Evolutionary conservation across 208 protist genomes (phyloP).

Genomic region (Crithidia thermophila): DNA sequence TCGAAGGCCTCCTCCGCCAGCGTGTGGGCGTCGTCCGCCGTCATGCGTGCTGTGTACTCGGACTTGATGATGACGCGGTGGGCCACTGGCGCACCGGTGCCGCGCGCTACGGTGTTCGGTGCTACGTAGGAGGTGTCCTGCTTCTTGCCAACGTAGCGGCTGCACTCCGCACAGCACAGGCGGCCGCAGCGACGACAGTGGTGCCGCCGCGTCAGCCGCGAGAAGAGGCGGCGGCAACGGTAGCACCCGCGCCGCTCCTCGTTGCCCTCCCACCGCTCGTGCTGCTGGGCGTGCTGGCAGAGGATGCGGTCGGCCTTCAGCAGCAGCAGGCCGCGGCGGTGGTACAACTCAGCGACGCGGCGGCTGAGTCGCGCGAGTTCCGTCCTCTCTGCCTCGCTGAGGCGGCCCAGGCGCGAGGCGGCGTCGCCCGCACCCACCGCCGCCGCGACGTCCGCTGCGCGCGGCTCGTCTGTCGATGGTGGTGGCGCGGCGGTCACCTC

Average conservation of each 20-base stretch:
- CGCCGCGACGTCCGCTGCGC: too few species aligned
- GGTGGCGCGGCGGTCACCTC: neutral
- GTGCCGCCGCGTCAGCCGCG: constrained; percentile 45
- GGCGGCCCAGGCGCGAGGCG: neutral
- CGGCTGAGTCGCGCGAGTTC: constrained; percentile 25
- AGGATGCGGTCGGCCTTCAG: constrained; percentile 35
- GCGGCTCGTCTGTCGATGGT: neutral
- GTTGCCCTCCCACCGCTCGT: constrained; percentile 59
- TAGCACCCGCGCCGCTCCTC: constrained; percentile 45
- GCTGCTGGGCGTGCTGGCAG: constrained; percentile 36
- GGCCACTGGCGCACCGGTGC: constrained; percentile 1
- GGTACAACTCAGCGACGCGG: constrained; percentile 34
- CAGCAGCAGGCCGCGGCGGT: constrained; percentile 33
- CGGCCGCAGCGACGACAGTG: constrained; percentile 78
- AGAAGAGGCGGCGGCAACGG: constrained; percentile 54
- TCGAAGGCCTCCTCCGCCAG: constrained; percentile 37
- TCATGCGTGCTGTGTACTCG: constrained; percentile 45
- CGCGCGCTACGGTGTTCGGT: neutral
- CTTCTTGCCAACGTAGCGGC: constrained; percentile 52
- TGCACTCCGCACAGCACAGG: constrained; percentile 68
- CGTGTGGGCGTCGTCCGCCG: constrained; percentile 31
- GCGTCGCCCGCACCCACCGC: neutral
- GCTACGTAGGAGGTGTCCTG: constrained; percentile 46
- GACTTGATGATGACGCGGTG: constrained; percentile 40
- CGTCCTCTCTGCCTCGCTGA: constrained; percentile 21